Conservation (phyloP, 2,329 filamentous ascomycete species). For the Penicillium sp. region DNA sequence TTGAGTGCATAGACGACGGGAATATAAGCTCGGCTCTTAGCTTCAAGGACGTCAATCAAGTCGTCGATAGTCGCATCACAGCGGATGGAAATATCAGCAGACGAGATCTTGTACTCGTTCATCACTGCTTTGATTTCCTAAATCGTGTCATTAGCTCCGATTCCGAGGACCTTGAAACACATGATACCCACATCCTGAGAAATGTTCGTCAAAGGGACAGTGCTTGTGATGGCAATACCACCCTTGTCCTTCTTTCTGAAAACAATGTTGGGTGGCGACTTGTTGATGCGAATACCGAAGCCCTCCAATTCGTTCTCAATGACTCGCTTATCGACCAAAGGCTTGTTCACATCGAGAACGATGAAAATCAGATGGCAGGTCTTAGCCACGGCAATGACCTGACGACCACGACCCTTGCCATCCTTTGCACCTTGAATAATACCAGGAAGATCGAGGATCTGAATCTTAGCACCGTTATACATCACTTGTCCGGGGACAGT, state of each 20-base stretch:
- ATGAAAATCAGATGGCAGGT: slow-evolving; percentile 99
- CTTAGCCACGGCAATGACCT: slow-evolving; percentile 98
- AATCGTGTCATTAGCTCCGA: slow-evolving; percentile 16
- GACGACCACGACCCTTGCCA: slow-evolving; percentile 92
- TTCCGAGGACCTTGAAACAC: not conserved
- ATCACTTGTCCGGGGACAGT: slow-evolving; percentile 94
- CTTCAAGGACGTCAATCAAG: slow-evolving; percentile 92
- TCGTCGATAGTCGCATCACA: slow-evolving; percentile 98
- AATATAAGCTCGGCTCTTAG: slow-evolving; percentile 92
- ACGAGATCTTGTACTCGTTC: slow-evolving; percentile 94
- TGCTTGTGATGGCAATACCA: slow-evolving; percentile 93
- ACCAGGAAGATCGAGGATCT: slow-evolving; percentile 97
- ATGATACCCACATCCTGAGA: slow-evolving; percentile 67
- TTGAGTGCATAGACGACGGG: slow-evolving; percentile 99
- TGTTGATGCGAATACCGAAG: slow-evolving; percentile 97
- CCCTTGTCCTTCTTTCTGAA: slow-evolving; percentile 99
- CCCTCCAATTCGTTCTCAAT: slow-evolving; percentile 96
- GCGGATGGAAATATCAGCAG: slow-evolving; percentile 94
- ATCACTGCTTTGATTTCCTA: slow-evolving; percentile 95
- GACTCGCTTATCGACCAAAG: slow-evolving; percentile 91
- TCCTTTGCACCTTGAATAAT: slow-evolving; percentile 99
- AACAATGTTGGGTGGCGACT: slow-evolving; percentile 95
- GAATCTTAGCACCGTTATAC: slow-evolving; percentile 96
- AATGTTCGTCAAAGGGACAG: slow-evolving; percentile 87
- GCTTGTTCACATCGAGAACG: slow-evolving; percentile 97